phyloP scores from a whole-genome alignment of 2,329 filamentous ascomycete species.

The Aspergillus chevalieri region DNA sequence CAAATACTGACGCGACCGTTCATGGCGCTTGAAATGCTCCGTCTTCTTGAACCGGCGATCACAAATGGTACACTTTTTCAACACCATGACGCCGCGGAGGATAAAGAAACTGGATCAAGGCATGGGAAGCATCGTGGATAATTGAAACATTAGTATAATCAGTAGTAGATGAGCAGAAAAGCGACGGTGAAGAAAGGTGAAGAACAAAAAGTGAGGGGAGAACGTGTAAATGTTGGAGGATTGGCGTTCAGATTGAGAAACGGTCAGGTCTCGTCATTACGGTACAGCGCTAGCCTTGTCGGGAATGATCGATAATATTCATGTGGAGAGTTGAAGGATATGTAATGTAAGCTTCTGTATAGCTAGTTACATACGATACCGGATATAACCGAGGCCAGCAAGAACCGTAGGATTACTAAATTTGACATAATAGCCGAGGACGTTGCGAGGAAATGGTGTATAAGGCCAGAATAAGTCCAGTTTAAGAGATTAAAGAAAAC shows the following conservation, averaged over 20 bases:
- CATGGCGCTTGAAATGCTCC: slow-evolving; percentile 51
- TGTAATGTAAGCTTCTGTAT: neutral
- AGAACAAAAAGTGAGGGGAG: neutral
- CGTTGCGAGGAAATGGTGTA: no score
- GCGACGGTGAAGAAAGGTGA: neutral
- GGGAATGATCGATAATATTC: neutral
- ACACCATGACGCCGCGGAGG: slow-evolving; percentile 29
- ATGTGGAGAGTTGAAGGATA: neutral
- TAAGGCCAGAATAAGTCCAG: no score
- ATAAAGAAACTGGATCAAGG: slow-evolving; percentile 4
- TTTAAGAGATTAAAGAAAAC: no score
- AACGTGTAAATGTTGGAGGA: neutral
- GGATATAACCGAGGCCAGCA: neutral
- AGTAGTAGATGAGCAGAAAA: neutral
- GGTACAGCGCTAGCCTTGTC: neutral
- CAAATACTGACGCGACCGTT: slow-evolving; percentile 46
- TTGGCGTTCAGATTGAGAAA: neutral
- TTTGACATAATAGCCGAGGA: no score
- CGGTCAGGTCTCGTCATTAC: neutral
- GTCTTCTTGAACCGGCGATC: slow-evolving; percentile 52
- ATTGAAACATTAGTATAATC: neutral
- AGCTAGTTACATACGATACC: neutral
- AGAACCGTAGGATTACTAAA: no score
- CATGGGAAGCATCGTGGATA: slow-evolving; percentile 5
- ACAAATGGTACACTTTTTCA: slow-evolving; percentile 43